phyloP scores from a whole-genome alignment of 2,329 filamentous ascomycete genomes.

The Ophiostoma australiae region DNA sequence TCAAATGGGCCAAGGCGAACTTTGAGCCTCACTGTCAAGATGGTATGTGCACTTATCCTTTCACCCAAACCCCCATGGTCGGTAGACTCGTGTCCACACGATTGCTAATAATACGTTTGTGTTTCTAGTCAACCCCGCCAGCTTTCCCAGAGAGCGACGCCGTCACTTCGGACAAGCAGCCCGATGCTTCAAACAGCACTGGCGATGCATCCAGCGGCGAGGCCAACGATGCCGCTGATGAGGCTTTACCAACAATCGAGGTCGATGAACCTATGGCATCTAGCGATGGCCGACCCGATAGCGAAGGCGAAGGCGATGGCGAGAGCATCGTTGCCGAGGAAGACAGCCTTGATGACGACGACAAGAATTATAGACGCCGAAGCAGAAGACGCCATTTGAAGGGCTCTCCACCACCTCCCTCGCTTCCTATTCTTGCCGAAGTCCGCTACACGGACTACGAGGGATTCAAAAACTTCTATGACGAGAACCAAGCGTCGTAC shows the following conservation, averaged over 20 bases:
- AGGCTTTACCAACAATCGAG: neutral
- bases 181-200: neutral
- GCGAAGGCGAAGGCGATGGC: neutral
- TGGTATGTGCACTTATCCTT: neutral
- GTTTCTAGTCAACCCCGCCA: neutral
- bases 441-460: slow-evolving; percentile 37
- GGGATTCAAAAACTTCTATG: slow-evolving; percentile 40
- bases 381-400: neutral
- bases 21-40: neutral
- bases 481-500: slow-evolving; percentile 34
- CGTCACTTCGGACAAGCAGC: neutral
- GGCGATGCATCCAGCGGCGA: neutral
- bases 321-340: neutral
- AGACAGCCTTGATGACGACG: neutral
- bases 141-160: neutral
- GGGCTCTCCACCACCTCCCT: neutral
- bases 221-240: neutral
- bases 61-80: neutral
- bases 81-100: neutral
- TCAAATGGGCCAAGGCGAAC: neutral
- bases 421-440: slow-evolving; percentile 35
- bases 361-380: neutral
- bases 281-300: neutral
- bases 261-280: neutral
- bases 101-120: neutral